These are phyloP conservation scores for Alternaria incomplexa DNA, from an alignment of 2,329 filamentous ascomycete genomes.

Conservation along the genomic window DNA sequence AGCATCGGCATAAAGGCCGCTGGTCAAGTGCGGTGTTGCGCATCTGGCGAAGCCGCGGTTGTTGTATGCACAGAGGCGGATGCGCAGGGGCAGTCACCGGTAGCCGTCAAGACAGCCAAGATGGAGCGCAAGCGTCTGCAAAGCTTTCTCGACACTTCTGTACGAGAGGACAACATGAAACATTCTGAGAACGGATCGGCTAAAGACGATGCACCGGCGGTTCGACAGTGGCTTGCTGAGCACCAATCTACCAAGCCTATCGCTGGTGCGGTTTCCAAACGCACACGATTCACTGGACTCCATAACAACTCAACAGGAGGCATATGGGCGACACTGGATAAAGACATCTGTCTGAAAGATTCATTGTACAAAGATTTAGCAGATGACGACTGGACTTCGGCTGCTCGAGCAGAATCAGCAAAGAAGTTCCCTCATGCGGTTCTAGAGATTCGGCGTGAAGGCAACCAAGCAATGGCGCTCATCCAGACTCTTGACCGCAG, in stretches of 20 bases:
- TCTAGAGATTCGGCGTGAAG: constrained; percentile 58
- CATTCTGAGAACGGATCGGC: constrained; percentile 3
- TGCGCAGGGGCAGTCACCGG: constrained; percentile 14
- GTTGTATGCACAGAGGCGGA: constrained; percentile 28
- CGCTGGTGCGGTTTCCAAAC: constrained; percentile 53
- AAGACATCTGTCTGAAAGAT: constrained; percentile 51
- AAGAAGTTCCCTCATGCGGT: constrained; percentile 58
- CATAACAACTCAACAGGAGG: constrained; percentile 52
- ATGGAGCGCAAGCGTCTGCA: constrained; percentile 52
- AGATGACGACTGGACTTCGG: constrained; percentile 40
- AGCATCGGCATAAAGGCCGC: constrained; percentile 39
- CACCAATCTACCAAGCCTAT: constrained; percentile 55
- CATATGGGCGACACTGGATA: constrained; percentile 58
- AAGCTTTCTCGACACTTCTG: constrained; percentile 46
- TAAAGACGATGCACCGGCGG: constrained; percentile 26
- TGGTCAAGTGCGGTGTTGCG: constrained; percentile 44
- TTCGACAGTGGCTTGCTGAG: constrained; percentile 53
- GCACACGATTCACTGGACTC: constrained; percentile 57
- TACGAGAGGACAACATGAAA: constrained; percentile 19
- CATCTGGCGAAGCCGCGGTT: constrained; percentile 41
- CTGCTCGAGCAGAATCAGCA: constrained; percentile 27
- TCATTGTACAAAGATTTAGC: constrained; percentile 33
- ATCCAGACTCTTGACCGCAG: constrained; percentile 54
- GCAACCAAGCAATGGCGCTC: constrained; percentile 46
- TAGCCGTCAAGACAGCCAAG: constrained; percentile 37